Base-by-base conservation (phyloP, 73 alveolate species). In the Paramecium octaurelia region DNA sequence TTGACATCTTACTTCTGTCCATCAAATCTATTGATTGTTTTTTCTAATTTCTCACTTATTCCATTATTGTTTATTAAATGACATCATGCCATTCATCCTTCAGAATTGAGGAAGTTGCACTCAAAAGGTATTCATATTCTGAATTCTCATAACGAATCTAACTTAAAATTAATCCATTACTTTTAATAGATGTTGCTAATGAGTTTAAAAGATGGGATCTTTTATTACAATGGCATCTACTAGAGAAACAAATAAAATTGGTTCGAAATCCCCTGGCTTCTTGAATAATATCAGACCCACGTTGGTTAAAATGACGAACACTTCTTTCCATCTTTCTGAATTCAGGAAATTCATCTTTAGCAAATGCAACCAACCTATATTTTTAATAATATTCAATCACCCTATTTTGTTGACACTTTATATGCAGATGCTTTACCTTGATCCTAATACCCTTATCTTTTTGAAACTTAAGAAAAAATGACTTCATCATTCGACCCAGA, bases 21-120 rank as follows among this genome's bases (percentile, higher is more conserved):
- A 18, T 54, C 2, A 3, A 4, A 54, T 18, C 29, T 18, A n/a
- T 3, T 54, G 69, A 54, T 2, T 44, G 8, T 44, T 80, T 80
- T 11, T 43, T 21, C 38, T 80, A 80, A 5, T 44, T 6, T 80
- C 73, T 80, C 58, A 80, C 43, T 80, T 80, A 43, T 48, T 80
- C 91, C 73, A 80, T 46, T 4, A 80, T 48, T 2, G 73, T 64
- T 48, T 16, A 44, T 24, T 80, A 46, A 3, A 80, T 43, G 2
- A 80, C 10, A 42, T 80, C 91, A 80, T 44, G 91, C 91, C 91
- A 80, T 80, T 80, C 35, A 44, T 80, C 75, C 14, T 40, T 9
- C 44, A 27, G 18, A 14, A 24, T n/a, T 20, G 42, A 35, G 1
- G 91, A 80, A 3, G 70, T 43, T 21, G 75, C 18, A 80, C 57